Conservation (phyloP, 148 eudicot species). For the Spergularia marina region DNA sequence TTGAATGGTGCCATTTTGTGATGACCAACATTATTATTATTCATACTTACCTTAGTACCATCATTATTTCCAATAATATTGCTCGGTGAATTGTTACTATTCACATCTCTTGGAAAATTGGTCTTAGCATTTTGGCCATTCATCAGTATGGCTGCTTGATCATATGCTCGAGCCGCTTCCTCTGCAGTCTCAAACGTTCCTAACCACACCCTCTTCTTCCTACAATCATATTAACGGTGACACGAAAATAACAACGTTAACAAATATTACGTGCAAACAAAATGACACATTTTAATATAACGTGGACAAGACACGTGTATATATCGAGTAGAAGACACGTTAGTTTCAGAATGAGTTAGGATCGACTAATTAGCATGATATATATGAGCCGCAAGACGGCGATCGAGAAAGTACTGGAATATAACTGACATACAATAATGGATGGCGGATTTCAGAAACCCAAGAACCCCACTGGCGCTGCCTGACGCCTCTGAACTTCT, state of each 20-base stretch:
- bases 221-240: slow-evolving; percentile 6
- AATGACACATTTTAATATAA: too few relatives aligned
- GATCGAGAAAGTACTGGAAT: not conserved
- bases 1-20: slow-evolving; percentile 18
- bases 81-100: slow-evolving; percentile 6
- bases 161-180: slow-evolving; percentile 88
- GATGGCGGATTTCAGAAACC: slow-evolving; percentile 95
- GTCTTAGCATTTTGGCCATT: slow-evolving; percentile 83
- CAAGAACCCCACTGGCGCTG: slow-evolving; percentile 99
- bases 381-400: too few relatives aligned
- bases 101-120: slow-evolving; percentile 51
- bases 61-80: not conserved
- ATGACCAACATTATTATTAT: not conserved
- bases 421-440: slow-evolving; percentile 51
- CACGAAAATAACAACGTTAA: not conserved
- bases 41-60: not conserved
- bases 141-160: slow-evolving; percentile 85
- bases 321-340: too few relatives aligned
- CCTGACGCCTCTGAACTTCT: slow-evolving; percentile 93
- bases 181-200: slow-evolving; percentile 97
- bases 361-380: too few relatives aligned
- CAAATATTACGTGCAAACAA: not conserved
- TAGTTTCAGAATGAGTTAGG: too few relatives aligned
- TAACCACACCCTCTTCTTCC: slow-evolving; percentile 87
- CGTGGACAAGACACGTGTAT: not conserved